Conservation (phyloP, 495 filamentous ascomycete species). For the Penicillium malachiteum region DNA sequence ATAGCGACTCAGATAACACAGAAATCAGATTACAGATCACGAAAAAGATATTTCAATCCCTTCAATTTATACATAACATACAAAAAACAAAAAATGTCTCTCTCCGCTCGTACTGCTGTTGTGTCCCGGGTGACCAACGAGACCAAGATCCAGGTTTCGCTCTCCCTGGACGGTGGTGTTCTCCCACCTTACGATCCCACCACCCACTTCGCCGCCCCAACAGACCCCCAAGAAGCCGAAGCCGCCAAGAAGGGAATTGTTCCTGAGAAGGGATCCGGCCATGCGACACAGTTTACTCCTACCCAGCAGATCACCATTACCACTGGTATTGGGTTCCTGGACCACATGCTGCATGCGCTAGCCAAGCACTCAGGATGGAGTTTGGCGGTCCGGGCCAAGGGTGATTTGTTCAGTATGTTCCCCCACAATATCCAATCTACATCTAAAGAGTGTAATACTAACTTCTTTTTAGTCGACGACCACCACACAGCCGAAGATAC, state of each 20-base stretch:
- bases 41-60: conserved; percentile 12
- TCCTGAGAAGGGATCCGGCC: conserved; percentile 72
- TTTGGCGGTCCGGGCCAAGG: conserved; percentile 73
- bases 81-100: conserved; percentile 29
- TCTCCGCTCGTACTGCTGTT: conserved; percentile 62
- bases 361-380: conserved; percentile 96
- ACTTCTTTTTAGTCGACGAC: conserved; percentile 77
- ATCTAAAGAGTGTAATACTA: not conserved
- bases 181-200: conserved; percentile 61
- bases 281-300: conserved; percentile 78
- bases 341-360: conserved; percentile 97
- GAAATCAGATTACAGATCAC: conserved; percentile 21
- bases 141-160: conserved; percentile 89
- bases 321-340: conserved; percentile 96
- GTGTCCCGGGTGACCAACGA: conserved; percentile 90
- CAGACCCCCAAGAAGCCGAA: conserved; percentile 39
- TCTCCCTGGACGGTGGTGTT: conserved; percentile 86
- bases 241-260: conserved; percentile 72
- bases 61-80: conserved; percentile 4
- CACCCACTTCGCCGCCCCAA: conserved; percentile 38
- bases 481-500: conserved; percentile 98
- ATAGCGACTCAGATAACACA: conserved; percentile 22
- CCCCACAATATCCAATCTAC: not conserved
- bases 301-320: conserved; percentile 83
- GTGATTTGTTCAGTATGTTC: conserved; percentile 82